Base-by-base conservation (phyloP, 768 basidiomycete species). In the Collybia sordida region DNA sequence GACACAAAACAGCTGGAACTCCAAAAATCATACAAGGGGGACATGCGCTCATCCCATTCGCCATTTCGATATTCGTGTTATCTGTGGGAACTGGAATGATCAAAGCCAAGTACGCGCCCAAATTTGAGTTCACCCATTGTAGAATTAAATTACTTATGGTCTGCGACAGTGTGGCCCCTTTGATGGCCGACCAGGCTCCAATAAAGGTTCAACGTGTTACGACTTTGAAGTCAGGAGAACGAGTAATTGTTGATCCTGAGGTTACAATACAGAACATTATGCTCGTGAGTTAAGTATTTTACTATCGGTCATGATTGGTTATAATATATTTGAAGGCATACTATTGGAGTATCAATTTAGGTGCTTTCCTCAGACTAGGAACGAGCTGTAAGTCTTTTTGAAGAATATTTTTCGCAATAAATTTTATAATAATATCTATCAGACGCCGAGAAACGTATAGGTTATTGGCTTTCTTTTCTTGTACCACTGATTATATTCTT, bases 401-500 rank as follows among this genome's bases (percentile, higher is more conserved):
- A n/a, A n/a, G n/a, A n/a, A n/a, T 18, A 6, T 21, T 3, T 14
- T n/a, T 35, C 9, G 3, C 24, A 19, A 1, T 21, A 14, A 15
- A 11, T 5, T 39, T 3, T 15, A 21, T 45, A 24, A 22, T 22
- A 2, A 18, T 18, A 27, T n/a, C 15, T n/a, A 2, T 15, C 19
- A 56, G 55, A 56, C 45, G 51, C 55, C 1, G 55, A 56, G 31
- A 56, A 56, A 25, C 55, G 52, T 6, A 53, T 64, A 19, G 58
- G 61, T 21, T 62, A 62, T 46, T 64, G 62, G 62, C 60, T 61
- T 18, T 58, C 62, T 17, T 64, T 50, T 38, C 54, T 59, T 3
- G 55, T 64, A 14, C 64, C 59, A 3, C 52, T 62, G 0, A 56
- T 64, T 27, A 47, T 70, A 24, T 68, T 66, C 56, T 50, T 64